phyloP scores from a whole-genome alignment of 176 grass and related monocot species.

The Cenchrus purpureus region DNA sequence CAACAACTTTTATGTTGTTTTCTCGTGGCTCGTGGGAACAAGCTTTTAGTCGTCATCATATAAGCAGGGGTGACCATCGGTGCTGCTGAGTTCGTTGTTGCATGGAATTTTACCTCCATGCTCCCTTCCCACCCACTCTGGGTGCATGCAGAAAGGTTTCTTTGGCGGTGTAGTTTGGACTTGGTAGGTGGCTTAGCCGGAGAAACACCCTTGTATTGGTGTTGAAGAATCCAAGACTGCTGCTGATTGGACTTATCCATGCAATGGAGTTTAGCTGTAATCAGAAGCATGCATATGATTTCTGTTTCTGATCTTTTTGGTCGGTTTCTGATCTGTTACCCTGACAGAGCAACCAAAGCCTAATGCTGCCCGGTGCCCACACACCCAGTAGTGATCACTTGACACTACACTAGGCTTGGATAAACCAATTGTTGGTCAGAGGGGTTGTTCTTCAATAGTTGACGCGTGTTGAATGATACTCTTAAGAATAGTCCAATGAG shows the following conservation, averaged over 20 bases:
- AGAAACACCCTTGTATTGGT: neutral
- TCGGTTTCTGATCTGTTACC: no score
- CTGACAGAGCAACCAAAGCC: no score
- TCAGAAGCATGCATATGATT: no score
- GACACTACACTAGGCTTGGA: no score
- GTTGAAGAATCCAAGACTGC: constrained; percentile 12
- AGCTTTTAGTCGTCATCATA: neutral
- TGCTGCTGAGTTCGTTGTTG: neutral
- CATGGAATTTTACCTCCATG: constrained; percentile 10
- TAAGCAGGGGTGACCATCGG: neutral
- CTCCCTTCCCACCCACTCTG: constrained; percentile 35
- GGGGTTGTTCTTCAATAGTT: no score
- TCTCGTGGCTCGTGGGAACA: neutral
- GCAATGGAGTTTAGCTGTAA: neutral
- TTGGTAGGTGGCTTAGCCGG: constrained; percentile 22
- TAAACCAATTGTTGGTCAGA: no score
- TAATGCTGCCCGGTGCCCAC: no score
- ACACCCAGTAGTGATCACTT: no score
- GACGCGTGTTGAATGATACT: no score
- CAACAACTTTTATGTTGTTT: neutral
- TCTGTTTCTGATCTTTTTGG: no score
- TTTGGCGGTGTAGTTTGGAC: constrained; percentile 1
- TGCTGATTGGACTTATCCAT: constrained; percentile 22
- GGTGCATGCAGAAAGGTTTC: constrained; percentile 34
- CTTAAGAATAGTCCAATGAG: no score